Evolutionary conservation across 140 eudicot genomes (phyloP), one percentile per base, ranked within the genome.

Genomic region (Eryngium alpinum): DNA sequence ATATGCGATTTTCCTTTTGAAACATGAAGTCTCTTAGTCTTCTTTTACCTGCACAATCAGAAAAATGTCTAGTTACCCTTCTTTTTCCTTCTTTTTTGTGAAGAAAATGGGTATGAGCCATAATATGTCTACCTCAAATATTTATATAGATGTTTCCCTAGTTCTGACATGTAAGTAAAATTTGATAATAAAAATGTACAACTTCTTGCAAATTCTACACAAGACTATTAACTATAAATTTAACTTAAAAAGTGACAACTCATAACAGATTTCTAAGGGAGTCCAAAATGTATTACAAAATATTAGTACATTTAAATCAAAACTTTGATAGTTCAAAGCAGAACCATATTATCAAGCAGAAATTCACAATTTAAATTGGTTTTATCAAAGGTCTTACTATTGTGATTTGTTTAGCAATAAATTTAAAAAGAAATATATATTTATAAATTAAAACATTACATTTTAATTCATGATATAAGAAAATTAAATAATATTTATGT

Each of bases 1-100:
- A 94, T 29, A 65, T 79, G 71, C 92, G 93, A 77, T 94, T 94
- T 79, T 94, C 98, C 24, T 83, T 87, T 79, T 88, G 93, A 82
- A 83, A 90, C 93, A 94, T 60, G 80, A 94, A 84, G 63, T 88
- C 88, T 81, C 83, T 88, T 75, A 94, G 80, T 84, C 89, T 90
- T 81, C 89, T 83, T 84, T 93, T 93, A 82, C 92, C 96, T 93
- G 90, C 74, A 83, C 17, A 34, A 79, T 84, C 59, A 12, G 12
- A 34, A 50, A 80, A 25, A 28, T 4, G 19, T 83, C 49, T 21
- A 25, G 31, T 73, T 34, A 72, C 31, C 6, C 28, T 74, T 59
- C 43, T 75, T 22, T 6, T 4, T 16, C 49, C 18, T 34, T 18
- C 52, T 32, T 32, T 72, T 21, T 0, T 1, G 0, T 21, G 16